Evolutionary conservation across 805 yeast genomes (phyloP).

Genomic region (Kluyveromyces lactis): DNA sequence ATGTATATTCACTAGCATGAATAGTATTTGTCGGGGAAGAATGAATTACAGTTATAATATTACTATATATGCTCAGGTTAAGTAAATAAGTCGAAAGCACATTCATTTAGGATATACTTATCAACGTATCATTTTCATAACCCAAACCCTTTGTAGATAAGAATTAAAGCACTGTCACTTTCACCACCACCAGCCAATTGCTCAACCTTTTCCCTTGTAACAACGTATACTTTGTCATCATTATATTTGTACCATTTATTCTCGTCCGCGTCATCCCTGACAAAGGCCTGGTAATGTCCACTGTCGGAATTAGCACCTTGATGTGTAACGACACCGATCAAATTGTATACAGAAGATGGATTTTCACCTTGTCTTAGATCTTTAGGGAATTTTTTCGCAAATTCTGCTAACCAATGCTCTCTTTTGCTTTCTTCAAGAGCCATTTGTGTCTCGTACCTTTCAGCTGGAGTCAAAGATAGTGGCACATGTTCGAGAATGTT

Average conservation of each 20-base stretch:
- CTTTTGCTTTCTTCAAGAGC: constrained; percentile 36
- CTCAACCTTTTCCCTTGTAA: constrained; percentile 77
- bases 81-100: too few species aligned
- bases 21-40: too few species aligned
- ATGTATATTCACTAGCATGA: too few species aligned
- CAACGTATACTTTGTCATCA: constrained; percentile 77
- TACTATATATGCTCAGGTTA: too few species aligned
- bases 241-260: constrained; percentile 91
- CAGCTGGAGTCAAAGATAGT: constrained; percentile 36
- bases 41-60: too few species aligned
- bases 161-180: constrained; percentile 87
- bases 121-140: constrained; percentile 28
- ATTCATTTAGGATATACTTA: too few species aligned
- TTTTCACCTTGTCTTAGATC: constrained; percentile 56
- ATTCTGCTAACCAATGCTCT: constrained; percentile 43
- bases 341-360: constrained; percentile 80
- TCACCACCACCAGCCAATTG: constrained; percentile 95
- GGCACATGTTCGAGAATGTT: constrained; percentile 13
- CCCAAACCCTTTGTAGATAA: constrained; percentile 79
- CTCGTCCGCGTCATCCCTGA: constrained; percentile 63
- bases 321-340: constrained; percentile 80
- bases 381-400: constrained; percentile 37
- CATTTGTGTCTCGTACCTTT: constrained; percentile 47
- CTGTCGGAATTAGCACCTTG: constrained; percentile 94
- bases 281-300: constrained; percentile 93